phyloP scores from a whole-genome alignment of 352 stramenopile genomes.

The Elongisporangium anandrum region DNA sequence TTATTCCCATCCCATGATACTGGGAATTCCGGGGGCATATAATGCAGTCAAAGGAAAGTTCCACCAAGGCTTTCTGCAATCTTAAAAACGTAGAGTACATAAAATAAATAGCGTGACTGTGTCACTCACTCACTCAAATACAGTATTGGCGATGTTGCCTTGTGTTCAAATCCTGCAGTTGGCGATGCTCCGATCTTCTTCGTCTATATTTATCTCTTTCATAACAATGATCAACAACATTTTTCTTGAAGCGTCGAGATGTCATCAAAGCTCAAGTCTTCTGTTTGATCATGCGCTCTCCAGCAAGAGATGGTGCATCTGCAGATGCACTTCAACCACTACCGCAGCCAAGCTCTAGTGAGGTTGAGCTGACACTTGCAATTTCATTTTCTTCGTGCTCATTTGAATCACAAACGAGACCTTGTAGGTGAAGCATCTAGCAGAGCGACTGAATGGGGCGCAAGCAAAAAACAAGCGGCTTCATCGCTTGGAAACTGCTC shows the following conservation, averaged over 20 bases:
- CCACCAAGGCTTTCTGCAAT: too few species aligned
- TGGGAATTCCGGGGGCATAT: not conserved
- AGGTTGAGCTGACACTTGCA: not conserved
- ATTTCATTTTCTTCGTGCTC: not conserved
- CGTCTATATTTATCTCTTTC: not conserved
- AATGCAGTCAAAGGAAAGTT: too few species aligned
- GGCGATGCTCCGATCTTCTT: too few species aligned
- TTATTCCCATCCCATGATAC: constrained; percentile 71
- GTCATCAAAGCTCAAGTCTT: too few species aligned
- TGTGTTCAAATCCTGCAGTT: too few species aligned
- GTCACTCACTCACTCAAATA: too few species aligned
- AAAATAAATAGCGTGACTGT: not conserved
- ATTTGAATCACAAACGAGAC: not conserved
- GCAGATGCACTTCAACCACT: not conserved
- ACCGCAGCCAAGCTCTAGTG: not conserved
- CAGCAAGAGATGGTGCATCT: constrained; percentile 4
- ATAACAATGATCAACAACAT: not conserved
- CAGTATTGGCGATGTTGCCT: too few species aligned
- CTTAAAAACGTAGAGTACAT: not conserved
- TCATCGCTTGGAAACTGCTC: constrained; percentile 48
- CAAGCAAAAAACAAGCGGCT: constrained; percentile 68
- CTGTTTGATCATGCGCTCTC: constrained; percentile 2
- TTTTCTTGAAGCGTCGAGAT: not conserved
- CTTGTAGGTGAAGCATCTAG: constrained; percentile 49
- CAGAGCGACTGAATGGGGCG: constrained; percentile 51